Conservation (phyloP, 1,139 yeast species). For the Suhomyces yuchorum region DNA sequence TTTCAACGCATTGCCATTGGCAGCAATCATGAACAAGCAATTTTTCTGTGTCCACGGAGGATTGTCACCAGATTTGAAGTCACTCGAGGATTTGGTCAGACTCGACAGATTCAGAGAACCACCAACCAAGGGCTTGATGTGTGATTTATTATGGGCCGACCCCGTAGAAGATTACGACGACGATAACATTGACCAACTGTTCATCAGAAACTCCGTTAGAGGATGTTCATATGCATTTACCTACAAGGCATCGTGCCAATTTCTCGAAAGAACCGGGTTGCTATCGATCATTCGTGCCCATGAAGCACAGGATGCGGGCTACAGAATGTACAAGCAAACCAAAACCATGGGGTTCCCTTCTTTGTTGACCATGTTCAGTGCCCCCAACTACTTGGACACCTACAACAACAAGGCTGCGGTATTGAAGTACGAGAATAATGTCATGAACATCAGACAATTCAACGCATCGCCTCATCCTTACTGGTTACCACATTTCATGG, state of each 20-base stretch:
- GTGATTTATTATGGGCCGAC: slow-evolving; percentile 96
- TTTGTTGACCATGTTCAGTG: slow-evolving; percentile 87
- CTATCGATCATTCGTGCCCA: slow-evolving; percentile 90
- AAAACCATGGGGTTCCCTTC: slow-evolving; percentile 91
- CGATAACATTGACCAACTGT: slow-evolving; percentile 57
- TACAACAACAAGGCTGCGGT: slow-evolving; percentile 97
- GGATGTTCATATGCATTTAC: slow-evolving; percentile 94
- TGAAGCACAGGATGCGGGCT: slow-evolving; percentile 98
- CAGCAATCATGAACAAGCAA: slow-evolving; percentile 92
- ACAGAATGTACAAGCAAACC: slow-evolving; percentile 89
- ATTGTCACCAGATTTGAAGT: slow-evolving; percentile 79
- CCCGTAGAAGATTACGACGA: slow-evolving; percentile 88
- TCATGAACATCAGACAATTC: slow-evolving; percentile 94
- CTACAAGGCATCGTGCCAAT: slow-evolving; percentile 80
- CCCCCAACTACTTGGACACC: slow-evolving; percentile 92
- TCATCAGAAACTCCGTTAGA: slow-evolving; percentile 69
- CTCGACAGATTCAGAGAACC: slow-evolving; percentile 88
- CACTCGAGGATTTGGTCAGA: slow-evolving; percentile 67
- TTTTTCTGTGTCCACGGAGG: slow-evolving; percentile 98
- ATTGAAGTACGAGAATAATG: slow-evolving; percentile 84
- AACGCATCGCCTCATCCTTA: slow-evolving; percentile 94
- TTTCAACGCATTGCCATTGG: slow-evolving; percentile 87
- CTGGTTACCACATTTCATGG: slow-evolving; percentile 97
- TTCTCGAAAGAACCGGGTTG: slow-evolving; percentile 76
- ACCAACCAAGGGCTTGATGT: slow-evolving; percentile 92